Percentiles rank a stretch among this genome's conserved stretches.
phyloP scores from a whole-genome alignment of 495 filamentous ascomycete genomes.

The Trichoderma reesei region DNA sequence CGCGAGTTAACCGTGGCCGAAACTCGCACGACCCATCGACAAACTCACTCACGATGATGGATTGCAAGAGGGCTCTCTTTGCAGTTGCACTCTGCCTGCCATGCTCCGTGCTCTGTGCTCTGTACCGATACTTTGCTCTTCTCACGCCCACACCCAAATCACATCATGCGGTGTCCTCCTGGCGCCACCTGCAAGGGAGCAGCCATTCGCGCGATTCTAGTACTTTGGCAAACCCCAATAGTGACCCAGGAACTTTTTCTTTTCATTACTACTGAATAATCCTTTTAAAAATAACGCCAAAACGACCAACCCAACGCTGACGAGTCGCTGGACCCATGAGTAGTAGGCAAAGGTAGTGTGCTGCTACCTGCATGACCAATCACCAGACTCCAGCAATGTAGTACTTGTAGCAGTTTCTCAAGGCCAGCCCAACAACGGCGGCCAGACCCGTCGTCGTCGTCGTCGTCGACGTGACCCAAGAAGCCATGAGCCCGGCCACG shows the following conservation, averaged over 20 bases:
- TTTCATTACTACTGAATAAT: slow-evolving; percentile 4
- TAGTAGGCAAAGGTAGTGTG: too few species aligned
- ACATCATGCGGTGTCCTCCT: not conserved
- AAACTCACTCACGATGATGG: too few species aligned
- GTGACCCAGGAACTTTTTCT: not conserved
- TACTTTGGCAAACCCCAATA: not conserved
- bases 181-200: not conserved
- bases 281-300: slow-evolving; percentile 6
- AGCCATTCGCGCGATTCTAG: not conserved
- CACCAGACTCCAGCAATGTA: not conserved
- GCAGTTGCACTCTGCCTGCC: too few species aligned
- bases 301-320: slow-evolving; percentile 5
- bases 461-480: too few species aligned
- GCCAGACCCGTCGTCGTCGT: not conserved
- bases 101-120: not conserved
- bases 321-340: not conserved
- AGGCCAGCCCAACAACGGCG: not conserved
- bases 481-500: slow-evolving; percentile 13
- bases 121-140: not conserved
- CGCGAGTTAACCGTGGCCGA: too few species aligned
- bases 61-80: too few species aligned
- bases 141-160: not conserved
- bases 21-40: too few species aligned
- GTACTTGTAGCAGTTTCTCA: too few species aligned
- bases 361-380: slow-evolving; percentile 4